Evolutionary conservation across 352 stramenopile species (phyloP), one percentile per base, ranked within the genome.

Genomic region (Phytophthora litchii): DNA sequence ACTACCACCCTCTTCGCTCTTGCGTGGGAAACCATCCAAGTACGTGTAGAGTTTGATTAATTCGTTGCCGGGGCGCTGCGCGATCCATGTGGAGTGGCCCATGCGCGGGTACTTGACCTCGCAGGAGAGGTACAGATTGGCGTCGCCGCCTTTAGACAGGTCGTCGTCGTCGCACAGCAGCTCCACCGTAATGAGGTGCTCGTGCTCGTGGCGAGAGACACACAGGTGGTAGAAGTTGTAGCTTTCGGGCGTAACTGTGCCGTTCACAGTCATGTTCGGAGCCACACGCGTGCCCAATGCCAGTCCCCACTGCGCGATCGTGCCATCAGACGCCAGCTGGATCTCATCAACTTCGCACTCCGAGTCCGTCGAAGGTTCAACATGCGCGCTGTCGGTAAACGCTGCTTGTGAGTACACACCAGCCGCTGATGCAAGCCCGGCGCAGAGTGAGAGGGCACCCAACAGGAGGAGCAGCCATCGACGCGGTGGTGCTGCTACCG

Each of bases 171-270:
- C 29, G 31, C 65, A 72, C 32, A 68, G 70, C 40, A 94, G 50
- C 60, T 86, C 65, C n/a, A 92, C 64, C 20, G 83, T 76, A 54
- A 92, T 81, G 29, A 78, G 63, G 57, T 94, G 85, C 48, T 94
- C 81, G 58, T 92, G 85, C 21, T 88, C 72, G 51, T 94, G 85
- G 17, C 85, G 80, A 41, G 76, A 43, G 29, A 94, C 78, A 53
- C 81, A 94, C 9, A 92, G 25, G 37, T 94, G 83, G 56, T 88
- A 92, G 42, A 83, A 94, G 27, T 77, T 72, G 51, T 86, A 89
- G 27, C 64, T 65, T 21, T 86, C 79, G 12, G 65, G 47, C 3
- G 46, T 31, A 23, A 94, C 79, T 3, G 68, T 74, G 16, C 76
- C 81, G 51, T 86, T 89, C 35, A 92, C 80, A 16, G 81, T 88